A percentile compares a stretch with the other conserved stretches of the same genome.
phyloP scores from a whole-genome alignment of 2,329 filamentous ascomycete species.

The Aspergillus clavatus region DNA sequence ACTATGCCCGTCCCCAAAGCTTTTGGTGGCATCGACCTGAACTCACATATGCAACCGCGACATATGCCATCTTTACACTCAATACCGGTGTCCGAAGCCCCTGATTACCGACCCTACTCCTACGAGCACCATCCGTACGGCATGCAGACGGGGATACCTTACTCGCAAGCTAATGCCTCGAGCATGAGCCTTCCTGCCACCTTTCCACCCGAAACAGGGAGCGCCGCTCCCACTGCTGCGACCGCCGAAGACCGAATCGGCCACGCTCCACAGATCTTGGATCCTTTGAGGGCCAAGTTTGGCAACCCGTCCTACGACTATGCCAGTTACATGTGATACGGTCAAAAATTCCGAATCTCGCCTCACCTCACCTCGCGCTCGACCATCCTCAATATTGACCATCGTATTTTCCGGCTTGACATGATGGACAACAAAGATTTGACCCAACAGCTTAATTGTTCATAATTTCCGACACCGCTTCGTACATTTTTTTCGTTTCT shows the following conservation, averaged over 20 bases:
- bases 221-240: slow-evolving; percentile 13
- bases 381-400: not conserved
- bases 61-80: slow-evolving; percentile 28
- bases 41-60: slow-evolving; percentile 23
- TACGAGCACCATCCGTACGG: slow-evolving; percentile 26
- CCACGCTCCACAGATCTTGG: slow-evolving; percentile 19
- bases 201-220: slow-evolving; percentile 26
- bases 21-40: slow-evolving; percentile 24
- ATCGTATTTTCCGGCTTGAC: not conserved
- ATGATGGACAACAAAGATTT: not conserved
- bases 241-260: slow-evolving; percentile 22
- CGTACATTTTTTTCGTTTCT: no score
- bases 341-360: no score
- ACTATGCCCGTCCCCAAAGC: slow-evolving; percentile 25
- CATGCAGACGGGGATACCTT: slow-evolving; percentile 28
- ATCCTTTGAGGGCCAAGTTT: slow-evolving; percentile 26
- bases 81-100: slow-evolving; percentile 29
- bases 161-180: slow-evolving; percentile 31
- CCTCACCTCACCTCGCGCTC: slow-evolving; percentile 12
- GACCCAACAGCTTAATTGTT: not conserved
- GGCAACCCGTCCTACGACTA: slow-evolving; percentile 28
- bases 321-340: slow-evolving; percentile 19
- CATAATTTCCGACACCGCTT: not conserved
- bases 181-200: slow-evolving; percentile 33
- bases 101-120: slow-evolving; percentile 32